Conservation (phyloP, 495 filamentous ascomycete genomes). For the Beverwykella pulmonaria region DNA sequence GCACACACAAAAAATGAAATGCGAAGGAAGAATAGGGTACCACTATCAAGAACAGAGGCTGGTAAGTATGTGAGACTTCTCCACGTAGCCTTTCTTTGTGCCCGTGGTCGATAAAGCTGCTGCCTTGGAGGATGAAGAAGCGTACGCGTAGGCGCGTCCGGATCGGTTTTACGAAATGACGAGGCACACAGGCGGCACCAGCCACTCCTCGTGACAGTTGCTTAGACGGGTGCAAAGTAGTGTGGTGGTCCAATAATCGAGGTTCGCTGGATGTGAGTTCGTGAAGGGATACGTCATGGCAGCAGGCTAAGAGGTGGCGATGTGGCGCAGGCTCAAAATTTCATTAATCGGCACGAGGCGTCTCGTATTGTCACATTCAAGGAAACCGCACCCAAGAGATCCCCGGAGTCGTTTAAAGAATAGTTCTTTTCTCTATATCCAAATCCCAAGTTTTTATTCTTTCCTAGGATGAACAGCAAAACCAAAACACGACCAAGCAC, state of each 20-base stretch:
- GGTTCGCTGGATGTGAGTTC: background rate
- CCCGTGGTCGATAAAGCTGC: conserved; percentile 11
- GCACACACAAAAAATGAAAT: background rate
- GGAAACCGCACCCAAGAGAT: too few species aligned
- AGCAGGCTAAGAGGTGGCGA: conserved; percentile 3
- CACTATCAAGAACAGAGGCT: background rate
- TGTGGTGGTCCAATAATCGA: background rate
- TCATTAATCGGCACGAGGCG: background rate
- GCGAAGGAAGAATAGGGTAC: background rate
- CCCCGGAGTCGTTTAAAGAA: background rate
- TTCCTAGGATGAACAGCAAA: background rate
- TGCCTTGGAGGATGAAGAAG: conserved; percentile 23
- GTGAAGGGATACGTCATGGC: conserved; percentile 10
- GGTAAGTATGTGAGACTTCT: background rate
- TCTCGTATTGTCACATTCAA: too few species aligned
- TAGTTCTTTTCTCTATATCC: background rate
- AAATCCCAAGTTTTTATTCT: background rate
- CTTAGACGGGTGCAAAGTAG: conserved; percentile 2
- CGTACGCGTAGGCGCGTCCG: conserved; percentile 17
- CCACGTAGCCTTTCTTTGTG: background rate
- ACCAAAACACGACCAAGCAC: background rate
- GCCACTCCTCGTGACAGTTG: conserved; percentile 18
- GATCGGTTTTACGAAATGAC: conserved; percentile 16
- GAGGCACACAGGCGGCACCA: background rate
- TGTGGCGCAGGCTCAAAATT: conserved; percentile 13